phyloP scores from a whole-genome alignment of 306 rosid genomes.

The Prunus davidiana region DNA sequence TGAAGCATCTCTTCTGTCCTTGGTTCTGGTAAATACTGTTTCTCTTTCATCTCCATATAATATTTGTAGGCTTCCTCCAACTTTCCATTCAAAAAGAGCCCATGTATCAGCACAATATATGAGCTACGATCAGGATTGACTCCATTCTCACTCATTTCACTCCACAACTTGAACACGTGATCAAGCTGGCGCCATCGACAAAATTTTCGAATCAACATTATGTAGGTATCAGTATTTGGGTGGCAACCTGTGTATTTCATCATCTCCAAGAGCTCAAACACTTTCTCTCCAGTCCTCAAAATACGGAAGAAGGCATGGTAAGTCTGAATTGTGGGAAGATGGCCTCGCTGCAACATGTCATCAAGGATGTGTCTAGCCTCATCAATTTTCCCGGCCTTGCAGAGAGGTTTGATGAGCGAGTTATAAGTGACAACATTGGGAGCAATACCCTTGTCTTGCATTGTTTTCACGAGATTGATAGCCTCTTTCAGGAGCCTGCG shows the following conservation, averaged over 20 bases:
- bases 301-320: constrained; percentile 74
- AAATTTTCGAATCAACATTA: constrained; percentile 85
- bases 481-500: constrained; percentile 62
- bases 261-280: constrained; percentile 51
- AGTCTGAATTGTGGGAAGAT: constrained; percentile 71
- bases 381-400: constrained; percentile 53
- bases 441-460: constrained; percentile 58
- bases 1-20: constrained; percentile 67
- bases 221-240: constrained; percentile 70
- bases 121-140: constrained; percentile 72
- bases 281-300: constrained; percentile 59
- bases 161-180: constrained; percentile 68
- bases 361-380: constrained; percentile 55
- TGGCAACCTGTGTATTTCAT: constrained; percentile 65
- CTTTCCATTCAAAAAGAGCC: constrained; percentile 73
- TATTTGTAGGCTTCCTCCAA: constrained; percentile 70
- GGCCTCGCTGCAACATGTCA: constrained; percentile 46
- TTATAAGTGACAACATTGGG: constrained; percentile 73
- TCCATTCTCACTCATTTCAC: constrained; percentile 59
- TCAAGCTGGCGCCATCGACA: constrained; percentile 79
- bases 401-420: constrained; percentile 80
- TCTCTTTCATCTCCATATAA: constrained; percentile 78
- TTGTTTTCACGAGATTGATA: constrained; percentile 44
- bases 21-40: constrained; percentile 67
- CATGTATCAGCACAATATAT: constrained; percentile 80